Base-by-base conservation (phyloP, 495 filamentous ascomycete species). In the Aspergillus baeticus region DNA sequence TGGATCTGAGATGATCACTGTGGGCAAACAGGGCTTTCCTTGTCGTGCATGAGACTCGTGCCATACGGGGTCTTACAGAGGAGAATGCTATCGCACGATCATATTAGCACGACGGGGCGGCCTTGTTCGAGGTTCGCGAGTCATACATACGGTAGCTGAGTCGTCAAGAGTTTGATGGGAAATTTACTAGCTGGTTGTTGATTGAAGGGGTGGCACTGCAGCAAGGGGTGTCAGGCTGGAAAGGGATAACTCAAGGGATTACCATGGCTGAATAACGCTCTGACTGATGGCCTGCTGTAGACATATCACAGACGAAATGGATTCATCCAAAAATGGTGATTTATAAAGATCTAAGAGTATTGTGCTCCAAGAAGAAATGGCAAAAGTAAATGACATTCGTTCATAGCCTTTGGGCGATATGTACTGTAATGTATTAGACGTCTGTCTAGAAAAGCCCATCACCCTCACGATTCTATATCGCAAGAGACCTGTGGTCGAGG, bases 381-480 rank as follows among this genome's bases (percentile, higher is more conserved):
- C 23, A 18, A 38, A 50, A 38, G 4, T 1, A 26, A 50, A 50
- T 26, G 23, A 4, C 8, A 34, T 48, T 21, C 34, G 46, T 45
- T 58, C 37, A 49, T 49, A 38, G 39, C 37, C 44, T 34, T 57
- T 39, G 8, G 26, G 8, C 26, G 8, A 38, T 52, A 39, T 54
- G 43, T 53, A 44, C 29, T 51, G 48, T 44, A 57, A 33, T 58
- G 61, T 56, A 39, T 37, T 57, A 53, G 31, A 18, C 41, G 22
- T 46, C 42, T 42, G 26, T 49, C 35, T 47, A 35, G 38, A 35
- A 58, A 58, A 51, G 56, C 61, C 64, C 58, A 66, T 58, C 64
- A 62, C 64, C 64, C 61, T 49, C 46, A 18, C 42, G 42, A 34
- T 36, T 26, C 54, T 14, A 48, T 18, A 29, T 46, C 33, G 44